These are phyloP conservation scores for Solanum chaucha DNA, from an alignment of 257 asterid genomes.

Conservation along the genomic window DNA sequence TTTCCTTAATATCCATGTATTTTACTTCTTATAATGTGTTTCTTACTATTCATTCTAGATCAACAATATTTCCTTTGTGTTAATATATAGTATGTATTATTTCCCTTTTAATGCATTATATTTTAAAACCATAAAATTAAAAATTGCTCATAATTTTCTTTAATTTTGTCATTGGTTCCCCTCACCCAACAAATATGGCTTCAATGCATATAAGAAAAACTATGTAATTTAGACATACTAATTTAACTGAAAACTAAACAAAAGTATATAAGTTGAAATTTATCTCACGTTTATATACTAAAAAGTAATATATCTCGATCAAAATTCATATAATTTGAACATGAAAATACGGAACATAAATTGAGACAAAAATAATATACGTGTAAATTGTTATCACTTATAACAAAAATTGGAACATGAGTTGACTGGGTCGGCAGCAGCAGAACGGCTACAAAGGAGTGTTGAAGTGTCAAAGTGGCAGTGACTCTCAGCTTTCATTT, in stretches of 20 bases:
- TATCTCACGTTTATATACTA: too few relatives aligned
- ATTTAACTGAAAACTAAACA: not conserved
- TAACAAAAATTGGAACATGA: not conserved
- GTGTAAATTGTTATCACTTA: not conserved
- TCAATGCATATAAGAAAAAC: not conserved
- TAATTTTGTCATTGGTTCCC: not conserved
- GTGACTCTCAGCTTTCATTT: not conserved
- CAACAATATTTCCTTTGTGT: not conserved
- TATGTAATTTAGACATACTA: not conserved
- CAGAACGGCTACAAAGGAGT: not conserved
- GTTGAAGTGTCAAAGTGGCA: not conserved
- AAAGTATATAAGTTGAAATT: too few relatives aligned
- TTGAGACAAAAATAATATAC: not conserved
- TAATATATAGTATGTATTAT: too few relatives aligned
- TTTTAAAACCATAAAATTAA: too few relatives aligned
- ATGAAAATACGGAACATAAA: too few relatives aligned
- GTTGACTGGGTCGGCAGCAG: not conserved
- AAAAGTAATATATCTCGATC: too few relatives aligned
- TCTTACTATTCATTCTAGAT: not conserved
- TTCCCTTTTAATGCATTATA: too few relatives aligned
- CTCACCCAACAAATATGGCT: not conserved
- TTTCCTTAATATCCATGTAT: not conserved
- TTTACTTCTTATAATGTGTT: not conserved
- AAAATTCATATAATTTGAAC: too few relatives aligned
- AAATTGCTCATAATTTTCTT: not conserved